Evolutionary conservation across 192 early-diverging fungal genomes (phyloP).

Genomic region (Coemansia javaensis): DNA sequence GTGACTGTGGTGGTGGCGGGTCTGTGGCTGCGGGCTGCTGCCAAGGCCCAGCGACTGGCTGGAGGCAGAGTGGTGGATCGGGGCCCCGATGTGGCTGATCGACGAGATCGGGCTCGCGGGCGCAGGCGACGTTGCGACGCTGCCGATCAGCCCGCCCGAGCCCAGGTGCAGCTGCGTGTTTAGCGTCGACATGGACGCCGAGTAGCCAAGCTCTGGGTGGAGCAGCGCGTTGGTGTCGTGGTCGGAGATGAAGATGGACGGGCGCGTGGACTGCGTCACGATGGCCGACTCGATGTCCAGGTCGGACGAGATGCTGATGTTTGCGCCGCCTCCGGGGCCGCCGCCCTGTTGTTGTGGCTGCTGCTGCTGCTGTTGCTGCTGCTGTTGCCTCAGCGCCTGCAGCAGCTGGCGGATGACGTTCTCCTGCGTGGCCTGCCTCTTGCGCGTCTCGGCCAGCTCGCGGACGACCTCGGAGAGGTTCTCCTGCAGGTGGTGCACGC

Average conservation of each 20-base stretch:
- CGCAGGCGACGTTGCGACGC: constrained; percentile 25
- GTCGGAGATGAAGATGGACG: constrained; percentile 50
- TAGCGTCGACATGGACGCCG: constrained; percentile 40
- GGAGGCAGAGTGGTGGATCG: constrained; percentile 42
- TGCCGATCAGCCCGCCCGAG: constrained; percentile 34
- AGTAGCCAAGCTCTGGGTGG: constrained; percentile 43
- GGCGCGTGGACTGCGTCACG: constrained; percentile 38
- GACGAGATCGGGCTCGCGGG: constrained; percentile 42
- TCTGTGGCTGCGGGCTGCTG: constrained; percentile 5
- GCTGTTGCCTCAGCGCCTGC: constrained; percentile 41
- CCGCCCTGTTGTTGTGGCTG: no score
- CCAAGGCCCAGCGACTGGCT: constrained; percentile 26
- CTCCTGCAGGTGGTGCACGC: constrained; percentile 68
- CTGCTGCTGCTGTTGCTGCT: no score
- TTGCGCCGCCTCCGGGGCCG: constrained; percentile 14
- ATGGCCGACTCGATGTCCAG: constrained; percentile 45
- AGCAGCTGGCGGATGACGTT: constrained; percentile 63
- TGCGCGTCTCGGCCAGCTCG: constrained; percentile 67
- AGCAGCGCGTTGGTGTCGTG: constrained; percentile 49
- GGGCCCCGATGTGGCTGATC: constrained; percentile 35
- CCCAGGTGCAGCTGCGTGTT: constrained; percentile 40
- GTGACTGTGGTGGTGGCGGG: constrained; percentile 5
- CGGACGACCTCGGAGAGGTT: constrained; percentile 66
- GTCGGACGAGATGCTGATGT: constrained; percentile 30
- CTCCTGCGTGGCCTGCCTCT: constrained; percentile 66